phyloP scores from a whole-genome alignment of 495 filamentous ascomycete species.

The Niebla homalea region DNA sequence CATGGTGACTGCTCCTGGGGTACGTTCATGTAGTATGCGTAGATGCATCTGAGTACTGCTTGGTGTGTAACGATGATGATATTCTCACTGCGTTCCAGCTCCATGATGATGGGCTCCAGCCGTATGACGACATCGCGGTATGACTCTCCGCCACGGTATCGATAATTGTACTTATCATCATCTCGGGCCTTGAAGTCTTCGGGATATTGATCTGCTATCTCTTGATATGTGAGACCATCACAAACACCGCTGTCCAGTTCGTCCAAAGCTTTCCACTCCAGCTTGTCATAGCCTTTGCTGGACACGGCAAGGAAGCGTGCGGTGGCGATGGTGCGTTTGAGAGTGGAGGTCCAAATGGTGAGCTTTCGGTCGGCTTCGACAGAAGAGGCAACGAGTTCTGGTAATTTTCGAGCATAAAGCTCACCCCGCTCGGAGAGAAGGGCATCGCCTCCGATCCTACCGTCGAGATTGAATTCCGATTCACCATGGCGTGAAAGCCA shows the following conservation, averaged over 20 bases:
- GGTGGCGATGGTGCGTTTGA: conserved; percentile 84
- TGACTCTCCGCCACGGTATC: conserved; percentile 90
- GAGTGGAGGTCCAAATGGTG: conserved; percentile 93
- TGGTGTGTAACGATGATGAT: conserved; percentile 98
- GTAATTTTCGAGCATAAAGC: conserved; percentile 69
- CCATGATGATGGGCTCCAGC: conserved; percentile 98
- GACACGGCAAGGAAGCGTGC: conserved; percentile 56
- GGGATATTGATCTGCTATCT: conserved; percentile 80
- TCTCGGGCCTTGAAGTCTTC: conserved; percentile 91
- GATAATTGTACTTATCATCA: conserved; percentile 98
- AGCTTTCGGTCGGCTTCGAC: conserved; percentile 68
- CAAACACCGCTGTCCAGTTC: conserved; percentile 95
- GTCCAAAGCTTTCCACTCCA: conserved; percentile 97
- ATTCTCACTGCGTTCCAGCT: conserved; percentile 87
- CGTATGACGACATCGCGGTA: conserved; percentile 97
- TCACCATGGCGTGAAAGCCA: conserved; percentile 96
- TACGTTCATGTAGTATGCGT: conserved; percentile 96
- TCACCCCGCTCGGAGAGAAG: conserved; percentile 75
- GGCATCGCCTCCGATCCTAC: conserved; percentile 85
- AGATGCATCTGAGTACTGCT: conserved; percentile 91
- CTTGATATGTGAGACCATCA: conserved; percentile 86
- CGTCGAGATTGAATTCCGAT: conserved; percentile 76
- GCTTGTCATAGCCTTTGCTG: conserved; percentile 63
- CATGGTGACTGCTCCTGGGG: conserved; percentile 87
- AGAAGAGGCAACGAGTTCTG: conserved; percentile 66